Conservation (phyloP, 106 monocot species). For the Vanilla planifolia region DNA sequence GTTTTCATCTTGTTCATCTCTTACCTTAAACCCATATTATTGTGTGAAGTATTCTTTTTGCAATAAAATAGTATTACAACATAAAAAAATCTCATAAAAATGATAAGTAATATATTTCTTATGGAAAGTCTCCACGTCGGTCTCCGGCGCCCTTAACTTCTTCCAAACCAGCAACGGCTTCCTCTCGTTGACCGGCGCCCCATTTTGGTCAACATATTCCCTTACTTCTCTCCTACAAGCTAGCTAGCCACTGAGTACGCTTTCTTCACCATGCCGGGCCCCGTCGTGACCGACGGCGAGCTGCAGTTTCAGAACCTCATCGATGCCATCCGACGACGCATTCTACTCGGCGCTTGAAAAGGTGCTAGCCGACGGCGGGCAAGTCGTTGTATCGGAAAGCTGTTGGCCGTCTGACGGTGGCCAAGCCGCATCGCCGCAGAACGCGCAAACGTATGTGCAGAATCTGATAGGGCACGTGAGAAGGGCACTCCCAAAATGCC, state of each 20-base stretch:
- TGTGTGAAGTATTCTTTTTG: no score
- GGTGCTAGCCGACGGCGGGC: constrained; percentile 15
- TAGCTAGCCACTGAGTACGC: not conserved
- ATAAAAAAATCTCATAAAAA: no score
- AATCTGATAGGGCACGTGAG: constrained; percentile 28
- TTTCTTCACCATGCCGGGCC: constrained; percentile 4
- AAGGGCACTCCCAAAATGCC: constrained; percentile 39
- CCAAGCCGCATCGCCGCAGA: not conserved
- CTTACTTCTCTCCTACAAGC: constrained; percentile 4
- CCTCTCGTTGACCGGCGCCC: not conserved
- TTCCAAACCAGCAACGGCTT: not conserved
- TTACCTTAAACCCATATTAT: no score
- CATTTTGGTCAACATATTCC: not conserved
- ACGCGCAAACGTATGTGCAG: constrained; percentile 33
- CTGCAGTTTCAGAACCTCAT: constrained; percentile 33
- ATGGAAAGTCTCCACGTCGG: no score
- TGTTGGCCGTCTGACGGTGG: constrained; percentile 65
- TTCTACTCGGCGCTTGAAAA: constrained; percentile 48
- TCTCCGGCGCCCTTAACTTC: no score
- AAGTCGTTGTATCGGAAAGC: constrained; percentile 45
- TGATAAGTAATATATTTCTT: no score
- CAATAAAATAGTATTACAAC: no score
- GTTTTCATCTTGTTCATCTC: no score
- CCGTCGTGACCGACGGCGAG: constrained; percentile 19
- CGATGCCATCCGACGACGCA: constrained; percentile 41